A percentile compares a stretch with the other conserved stretches of the same genome.
phyloP scores from a whole-genome alignment of 139 green algal genomes.

The Tetratostichococcus sp. region DNA sequence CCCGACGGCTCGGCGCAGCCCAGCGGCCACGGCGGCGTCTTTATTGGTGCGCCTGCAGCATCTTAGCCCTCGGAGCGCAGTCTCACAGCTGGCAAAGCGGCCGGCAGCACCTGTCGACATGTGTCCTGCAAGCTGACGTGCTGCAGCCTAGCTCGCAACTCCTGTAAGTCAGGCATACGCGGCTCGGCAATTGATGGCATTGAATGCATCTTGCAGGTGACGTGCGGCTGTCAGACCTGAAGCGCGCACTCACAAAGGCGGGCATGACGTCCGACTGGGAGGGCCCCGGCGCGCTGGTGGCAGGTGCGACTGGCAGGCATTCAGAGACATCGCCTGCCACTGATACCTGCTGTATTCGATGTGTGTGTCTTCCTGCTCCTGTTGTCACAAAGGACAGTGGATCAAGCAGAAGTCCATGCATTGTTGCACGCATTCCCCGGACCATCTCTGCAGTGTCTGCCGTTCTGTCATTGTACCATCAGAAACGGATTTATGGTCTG shows the following conservation, averaged over 20 bases:
- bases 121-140: not conserved
- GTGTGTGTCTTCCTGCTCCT: too few relatives aligned
- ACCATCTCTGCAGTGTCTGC: too few relatives aligned
- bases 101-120: too few relatives aligned
- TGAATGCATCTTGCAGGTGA: too few relatives aligned
- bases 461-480: too few relatives aligned
- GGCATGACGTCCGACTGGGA: constrained; percentile 46
- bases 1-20: not conserved
- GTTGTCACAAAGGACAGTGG: too few relatives aligned
- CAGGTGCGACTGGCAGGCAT: too few relatives aligned
- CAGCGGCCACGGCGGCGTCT: constrained; percentile 40
- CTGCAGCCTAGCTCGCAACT: not conserved
- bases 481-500: too few relatives aligned
- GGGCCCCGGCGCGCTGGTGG: not conserved
- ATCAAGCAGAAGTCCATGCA: too few relatives aligned
- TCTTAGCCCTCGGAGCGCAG: not conserved
- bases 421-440: too few relatives aligned
- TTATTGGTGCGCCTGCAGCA: constrained; percentile 34
- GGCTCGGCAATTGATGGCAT: not conserved
- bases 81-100: not conserved
- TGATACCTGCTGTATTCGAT: too few relatives aligned
- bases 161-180: not conserved
- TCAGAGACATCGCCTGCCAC: too few relatives aligned
- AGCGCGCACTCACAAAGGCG: constrained; percentile 42
- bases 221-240: constrained; percentile 54